Base-by-base conservation (phyloP, 768 basidiomycete genomes). In the Amanita jacksonii region DNA sequence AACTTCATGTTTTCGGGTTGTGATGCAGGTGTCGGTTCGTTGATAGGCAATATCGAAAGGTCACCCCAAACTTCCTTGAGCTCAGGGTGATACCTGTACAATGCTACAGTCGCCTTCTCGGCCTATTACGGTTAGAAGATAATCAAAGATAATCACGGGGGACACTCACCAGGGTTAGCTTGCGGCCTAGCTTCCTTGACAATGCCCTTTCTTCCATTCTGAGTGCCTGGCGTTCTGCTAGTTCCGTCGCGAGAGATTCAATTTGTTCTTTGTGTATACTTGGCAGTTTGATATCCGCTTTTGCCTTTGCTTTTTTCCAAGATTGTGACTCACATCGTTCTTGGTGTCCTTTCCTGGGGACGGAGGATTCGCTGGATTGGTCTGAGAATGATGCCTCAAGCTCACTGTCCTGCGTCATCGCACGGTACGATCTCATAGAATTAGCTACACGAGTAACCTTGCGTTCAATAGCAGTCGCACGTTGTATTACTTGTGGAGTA, bases 21-120 rank as follows among this genome's bases (percentile, higher is more conserved):
- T 22, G 75, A 74, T 37, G 83, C 85, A 53, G 77, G 76, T 40
- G 74, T 63, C 2, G 91, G 89, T 23, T 70, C 63, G 45, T 78
- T 65, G 36, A 83, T 66, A 1, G 75, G 70, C 43, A 83, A 70
- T 16, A 65, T 73, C 18, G 70, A 66, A 6, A 96, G 61, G 54
- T 97, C 82, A 19, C 89, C 89, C 93, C 94, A 97, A 28, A 89
- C 81, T 59, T 82, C 73, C 45, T 61, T 65, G 25, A 96, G 73
- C 54, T 94, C 90, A 1, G 84, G 80, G 57, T 94, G 93, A 56
- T 85, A 68, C 53, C 64, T 73, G 19, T 71, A 67, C 23, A 91
- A 60, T 10, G 77, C 73, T 30, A 87, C 53, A 4, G 77, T 70
- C 1, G 76, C 68, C 55, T 73, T 85, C 60, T 90, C 87, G 5